Percentiles rank a stretch among this genome's conserved stretches.
Conservation (phyloP, 139 green algal genomes). For the Zygnema cylindricum region DNA sequence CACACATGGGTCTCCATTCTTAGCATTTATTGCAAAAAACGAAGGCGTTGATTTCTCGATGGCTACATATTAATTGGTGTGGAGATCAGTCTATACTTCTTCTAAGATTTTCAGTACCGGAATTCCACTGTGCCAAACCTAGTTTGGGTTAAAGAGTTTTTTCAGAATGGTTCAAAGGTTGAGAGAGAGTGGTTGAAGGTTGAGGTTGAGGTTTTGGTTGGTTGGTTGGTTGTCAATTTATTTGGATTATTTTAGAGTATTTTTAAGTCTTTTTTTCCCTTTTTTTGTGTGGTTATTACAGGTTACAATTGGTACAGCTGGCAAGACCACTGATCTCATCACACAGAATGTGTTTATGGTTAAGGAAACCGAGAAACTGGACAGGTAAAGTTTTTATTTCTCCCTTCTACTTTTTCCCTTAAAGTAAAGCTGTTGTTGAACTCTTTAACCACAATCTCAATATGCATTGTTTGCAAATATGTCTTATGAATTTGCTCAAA, state of each 20-base stretch:
- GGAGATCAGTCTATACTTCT: too few relatives aligned
- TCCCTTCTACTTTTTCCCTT: too few relatives aligned
- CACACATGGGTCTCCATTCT: too few relatives aligned
- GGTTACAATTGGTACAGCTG: slow-evolving; percentile 89
- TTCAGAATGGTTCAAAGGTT: not conserved
- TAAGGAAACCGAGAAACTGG: slow-evolving; percentile 62
- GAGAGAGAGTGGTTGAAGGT: not conserved
- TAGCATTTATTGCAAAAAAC: too few relatives aligned
- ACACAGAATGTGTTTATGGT: slow-evolving; percentile 84
- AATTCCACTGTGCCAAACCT: too few relatives aligned
- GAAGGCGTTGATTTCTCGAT: too few relatives aligned
- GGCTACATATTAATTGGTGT: too few relatives aligned
- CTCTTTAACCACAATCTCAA: too few relatives aligned
- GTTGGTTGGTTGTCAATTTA: not conserved
- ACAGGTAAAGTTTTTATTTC: not conserved
- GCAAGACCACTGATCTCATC: slow-evolving; percentile 86
- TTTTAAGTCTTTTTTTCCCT: not conserved
- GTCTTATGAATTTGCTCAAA: too few relatives aligned
- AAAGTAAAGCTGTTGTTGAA: too few relatives aligned
- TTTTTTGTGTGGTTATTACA: slow-evolving; percentile 41
- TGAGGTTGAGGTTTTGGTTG: not conserved
- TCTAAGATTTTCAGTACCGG: too few relatives aligned
- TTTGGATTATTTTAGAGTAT: not conserved
- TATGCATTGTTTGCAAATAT: too few relatives aligned
- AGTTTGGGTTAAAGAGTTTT: not conserved